Evolutionary conservation across 305 asterid species (phyloP), one percentile per base, ranked within the genome.

Genomic region (Solanum aculeatissimum): DNA sequence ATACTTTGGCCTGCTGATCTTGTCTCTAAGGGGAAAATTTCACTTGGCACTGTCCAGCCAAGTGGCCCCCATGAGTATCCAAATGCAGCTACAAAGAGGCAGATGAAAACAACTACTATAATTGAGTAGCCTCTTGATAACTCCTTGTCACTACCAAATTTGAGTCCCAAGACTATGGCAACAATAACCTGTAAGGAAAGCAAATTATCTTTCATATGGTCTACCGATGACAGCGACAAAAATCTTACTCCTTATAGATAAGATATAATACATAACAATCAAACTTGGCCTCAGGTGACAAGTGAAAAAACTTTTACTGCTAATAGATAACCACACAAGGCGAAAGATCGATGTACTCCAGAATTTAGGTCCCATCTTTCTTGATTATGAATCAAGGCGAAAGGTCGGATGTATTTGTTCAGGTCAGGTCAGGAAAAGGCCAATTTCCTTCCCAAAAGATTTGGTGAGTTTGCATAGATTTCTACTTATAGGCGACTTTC

Each of bases 1-100:
- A 97, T 92, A 89, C 99, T 97, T 89, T 97, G 99, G 23, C 99
- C 99, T 1, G 99, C 98, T 13, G 99, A 97, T 45, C 99, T 85
- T 3, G 91, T 95, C 84, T 97, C 99, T 69, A 97, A 43, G 0
- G 99, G 95, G 89, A 97, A 97, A 70, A 97, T 95, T 91, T 97
- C 99, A n/a, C 99, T 97, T n/a, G 99, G 99, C 42, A 97, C 95
- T 3, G 98, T 95, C 99, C 99, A 97, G 3, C 99, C 98, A 19
- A 97, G 89, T 1, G 97, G 97, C 4, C 99, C 99, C 99, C 98
- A 97, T 19, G 99, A 97, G 94, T 97, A 94, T 84, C 98, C 99
- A 85, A 95, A 97, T 2, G 98, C 98, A 35, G 86, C 85, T 13
- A 97, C 98, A 45, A 97, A 95, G 65, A 95, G 90, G 89, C 98